Base-by-base conservation (phyloP, 2,329 filamentous ascomycete species). In the Fusarium hainanense region DNA sequence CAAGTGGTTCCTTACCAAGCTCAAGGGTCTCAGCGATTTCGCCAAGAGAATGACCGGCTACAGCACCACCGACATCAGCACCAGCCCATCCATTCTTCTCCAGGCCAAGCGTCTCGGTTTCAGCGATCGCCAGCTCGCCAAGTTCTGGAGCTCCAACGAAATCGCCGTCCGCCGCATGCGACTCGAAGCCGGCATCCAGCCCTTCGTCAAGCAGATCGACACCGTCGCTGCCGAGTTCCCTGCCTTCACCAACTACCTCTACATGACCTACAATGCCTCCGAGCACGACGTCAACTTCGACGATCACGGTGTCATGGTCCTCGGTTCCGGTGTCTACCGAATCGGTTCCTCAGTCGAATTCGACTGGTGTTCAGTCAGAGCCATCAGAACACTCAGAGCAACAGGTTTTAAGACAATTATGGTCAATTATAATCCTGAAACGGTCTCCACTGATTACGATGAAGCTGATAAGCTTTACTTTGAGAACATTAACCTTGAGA, bases 331-430 rank as follows among this genome's bases (percentile, higher is more conserved):
- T 80, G 94, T 98, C 12, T 98, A 98, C 85, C 90, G 96, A 66
- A 99, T 99, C 70, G 96, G 96, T 71, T 98, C 94, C 0, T 98
- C 95, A 0, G 96, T 99, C 63, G 96, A 99, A 79, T 99, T 99
- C 80, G 96, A 99, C 81, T 99, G 96, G 96, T 98, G 96, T 80
- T 97, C 96, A 7, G 96, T 99, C 28, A 88, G 95, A 64, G 93
- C 96, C 8, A 97, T 98, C 68, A 90, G 95, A 68, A 98, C 96
- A 3, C 87, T 99, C 10, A 89, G 96, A 52, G 89, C 93, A 70
- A 88, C 90, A 64, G 92, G 92, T 4, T 89, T 91, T 84, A 98
- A 98, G 86, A 98, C 96, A 0, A 90, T 98, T 76, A 98, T 98
- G 95, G 90, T 97, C 51, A 97, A 97, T 75, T 93, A 92, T 77